Evolutionary conservation across 164 flowering plant species (phyloP), one percentile per base, ranked within the genome.

Genomic region (Aristolochia fimbriata): DNA sequence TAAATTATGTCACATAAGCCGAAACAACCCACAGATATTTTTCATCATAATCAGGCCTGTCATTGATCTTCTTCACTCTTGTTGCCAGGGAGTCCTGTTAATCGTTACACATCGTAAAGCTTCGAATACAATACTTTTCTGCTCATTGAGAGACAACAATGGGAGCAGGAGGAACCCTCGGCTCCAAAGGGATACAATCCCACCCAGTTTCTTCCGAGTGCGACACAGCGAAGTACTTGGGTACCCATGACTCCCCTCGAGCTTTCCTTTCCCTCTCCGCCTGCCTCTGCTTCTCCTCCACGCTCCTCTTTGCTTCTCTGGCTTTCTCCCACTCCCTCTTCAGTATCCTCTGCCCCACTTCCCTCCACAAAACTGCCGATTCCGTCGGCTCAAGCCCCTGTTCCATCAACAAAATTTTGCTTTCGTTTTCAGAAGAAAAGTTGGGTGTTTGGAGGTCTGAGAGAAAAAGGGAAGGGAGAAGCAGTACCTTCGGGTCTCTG

Each of bases 281-380:
- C 63, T 71, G 71, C 62, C 97, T 83, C 57, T 85, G 78, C 47
- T 54, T 85, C 31, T 81, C 87, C 69, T 88, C 94, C 12, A 86
- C 62, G 0, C 1, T 58, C 52, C 37, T 74, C 83, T 88, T 91
- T 22, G 85, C 87, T 61, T 78, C 81, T 55, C 73, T 79, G 43
- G 96, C 95, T 68, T 76, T 80, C 15, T 77, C 91, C 97, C 96
- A 88, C 0, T 78, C 76, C 58, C 75, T 76, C 55, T 68, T 71
- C 55, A 85, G 45, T 19, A 91, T 84, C 12, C 73, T 70, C 65
- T 65, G 63, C 73, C 72, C 87, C 68, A 91, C 82, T 55, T 81
- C 79, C 46, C 77, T 63, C 98, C 98, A 91, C 6, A 87, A 82
- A 8, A 76, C 60, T 0, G 80, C 78, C 58, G 98, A 88, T 71